phyloP scores from a whole-genome alignment of 2,329 filamentous ascomycete genomes.

The Cytospora leucostoma region DNA sequence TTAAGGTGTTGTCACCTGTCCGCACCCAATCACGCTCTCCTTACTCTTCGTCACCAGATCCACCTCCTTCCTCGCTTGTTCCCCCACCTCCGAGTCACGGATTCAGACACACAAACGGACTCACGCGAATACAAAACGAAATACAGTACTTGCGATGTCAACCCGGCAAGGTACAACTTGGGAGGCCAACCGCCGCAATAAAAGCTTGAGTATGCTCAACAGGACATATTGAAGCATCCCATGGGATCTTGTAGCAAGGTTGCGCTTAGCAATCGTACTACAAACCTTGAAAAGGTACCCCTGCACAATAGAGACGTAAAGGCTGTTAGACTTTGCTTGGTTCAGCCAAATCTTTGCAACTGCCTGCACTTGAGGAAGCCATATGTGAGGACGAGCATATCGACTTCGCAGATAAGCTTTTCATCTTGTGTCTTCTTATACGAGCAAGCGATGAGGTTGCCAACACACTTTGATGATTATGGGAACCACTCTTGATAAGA shows the following conservation, averaged over 20 bases:
- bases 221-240: too few species aligned
- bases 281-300: constrained; percentile 42
- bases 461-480: constrained; percentile 27
- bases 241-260: constrained; percentile 25
- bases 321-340: constrained; percentile 41
- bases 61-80: not conserved
- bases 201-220: too few species aligned
- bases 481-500: constrained; percentile 5
- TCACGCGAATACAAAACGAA: not conserved
- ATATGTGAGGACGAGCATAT: constrained; percentile 36
- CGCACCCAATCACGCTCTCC: not conserved
- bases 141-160: too few species aligned
- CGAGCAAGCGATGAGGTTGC: constrained; percentile 35
- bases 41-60: not conserved
- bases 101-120: constrained; percentile 15
- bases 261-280: constrained; percentile 21
- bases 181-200: too few species aligned
- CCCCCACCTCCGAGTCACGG: constrained; percentile 10
- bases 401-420: constrained; percentile 37
- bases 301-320: constrained; percentile 51
- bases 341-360: constrained; percentile 37
- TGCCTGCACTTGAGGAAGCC: constrained; percentile 34
- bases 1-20: not conserved
- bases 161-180: constrained; percentile 35
- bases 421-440: constrained; percentile 34